Base-by-base conservation (phyloP, 2,329 filamentous ascomycete genomes). In the Phialocephala sp. region DNA sequence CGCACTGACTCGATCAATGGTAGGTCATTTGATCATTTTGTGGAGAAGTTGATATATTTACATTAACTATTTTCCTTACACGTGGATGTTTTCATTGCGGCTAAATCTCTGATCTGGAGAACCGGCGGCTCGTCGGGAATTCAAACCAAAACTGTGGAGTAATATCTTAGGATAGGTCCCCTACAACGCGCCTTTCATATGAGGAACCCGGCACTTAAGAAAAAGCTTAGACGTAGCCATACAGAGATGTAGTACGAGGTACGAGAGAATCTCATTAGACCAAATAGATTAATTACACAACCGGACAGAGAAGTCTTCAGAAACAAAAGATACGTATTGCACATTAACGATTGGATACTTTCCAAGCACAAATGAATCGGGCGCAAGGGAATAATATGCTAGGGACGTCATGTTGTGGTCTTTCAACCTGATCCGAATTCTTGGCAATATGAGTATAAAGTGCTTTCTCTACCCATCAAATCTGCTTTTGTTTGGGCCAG, bases 41-140 rank as follows among this genome's bases (percentile, higher is more conserved):
- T 41, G 37, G 37, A 18, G 37, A 41, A 41, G 9, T 12, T 41
- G 2, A 18, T 41, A 14, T 41, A 41, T 41, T 5, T 41, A 32
- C 2, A 41, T 41, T 41, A 12, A 3, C 37, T 3, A 14, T 12
- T 18, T 41, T 41, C 37, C 37, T 18, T 41, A 18, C 37, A 18
- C 15, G 9, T 41, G 37, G 37, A 12, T 14, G 37, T 41, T 41
- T 41, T 41, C 27, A 24, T 47, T 39, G 41, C 54, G 59, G 63
- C 63, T 65, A 66, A 66, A 66, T 22, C 1, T 18, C 37, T 47
- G 32, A 60, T 15, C 50, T 56, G 20, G 47, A 61, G 62, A 57
- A 62, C 66, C 66, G 67, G 64, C 69, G 69, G 66, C 60, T 58
- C 62, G 50, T 60, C 69, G 69, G 68, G 66, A 68, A 59, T 22